Conservation (phyloP, 1,284 basidiomycete species). For the Cutaneotrichosporon cyanovorans region DNA sequence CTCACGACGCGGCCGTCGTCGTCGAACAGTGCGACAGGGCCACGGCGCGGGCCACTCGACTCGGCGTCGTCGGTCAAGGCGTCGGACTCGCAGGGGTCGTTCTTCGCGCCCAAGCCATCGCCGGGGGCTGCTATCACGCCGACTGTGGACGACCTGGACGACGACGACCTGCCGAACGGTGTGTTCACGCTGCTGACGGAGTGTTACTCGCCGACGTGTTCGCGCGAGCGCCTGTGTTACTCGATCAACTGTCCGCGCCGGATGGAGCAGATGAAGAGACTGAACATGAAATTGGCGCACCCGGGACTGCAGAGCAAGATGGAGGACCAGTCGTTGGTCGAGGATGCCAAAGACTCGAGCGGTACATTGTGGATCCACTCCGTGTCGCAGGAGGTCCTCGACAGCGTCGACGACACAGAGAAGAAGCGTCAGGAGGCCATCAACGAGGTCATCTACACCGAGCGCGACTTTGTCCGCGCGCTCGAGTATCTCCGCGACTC, state of each 20-base stretch:
- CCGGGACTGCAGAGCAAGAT: conserved; percentile 68
- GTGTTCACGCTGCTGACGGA: conserved; percentile 96
- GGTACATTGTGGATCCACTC: conserved; percentile 89
- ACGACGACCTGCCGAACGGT: conserved; percentile 72
- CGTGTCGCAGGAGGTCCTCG: conserved; percentile 86
- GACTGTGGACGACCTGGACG: conserved; percentile 33
- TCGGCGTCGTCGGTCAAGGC: conserved; percentile 1
- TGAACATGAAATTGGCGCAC: conserved; percentile 79
- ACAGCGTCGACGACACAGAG: conserved; percentile 84
- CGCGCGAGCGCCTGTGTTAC: conserved; percentile 86
- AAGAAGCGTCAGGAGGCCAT: conserved; percentile 97
- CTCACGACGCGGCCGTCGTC: conserved; percentile 18
- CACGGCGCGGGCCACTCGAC: neutral
- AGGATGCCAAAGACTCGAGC: conserved; percentile 70
- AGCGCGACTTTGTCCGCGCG: conserved; percentile 93
- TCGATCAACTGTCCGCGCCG: conserved; percentile 92
- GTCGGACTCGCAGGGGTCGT: conserved; percentile 23
- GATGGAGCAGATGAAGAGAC: conserved; percentile 83
- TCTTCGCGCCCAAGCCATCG: neutral
- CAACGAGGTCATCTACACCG: conserved; percentile 98
- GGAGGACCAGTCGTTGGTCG: conserved; percentile 72
- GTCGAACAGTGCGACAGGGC: conserved; percentile 17
- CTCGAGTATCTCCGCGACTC: conserved; percentile 94
- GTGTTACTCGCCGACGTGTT: conserved; percentile 97
- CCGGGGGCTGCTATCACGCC: neutral